Base-by-base conservation (phyloP, 164 flowering plant species). In the Kalanchoe fedtschenkoi region DNA sequence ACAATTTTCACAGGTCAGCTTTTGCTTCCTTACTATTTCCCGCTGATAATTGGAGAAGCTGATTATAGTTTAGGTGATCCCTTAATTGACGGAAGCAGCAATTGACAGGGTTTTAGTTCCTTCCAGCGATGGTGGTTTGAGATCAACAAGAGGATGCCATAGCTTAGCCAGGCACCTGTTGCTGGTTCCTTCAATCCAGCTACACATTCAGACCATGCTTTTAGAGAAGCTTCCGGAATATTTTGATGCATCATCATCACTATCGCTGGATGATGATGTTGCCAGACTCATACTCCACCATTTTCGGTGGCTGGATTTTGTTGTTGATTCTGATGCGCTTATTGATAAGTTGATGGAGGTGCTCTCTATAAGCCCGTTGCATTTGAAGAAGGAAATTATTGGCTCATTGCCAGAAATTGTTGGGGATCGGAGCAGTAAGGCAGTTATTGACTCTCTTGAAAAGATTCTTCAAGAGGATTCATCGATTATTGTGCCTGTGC, bases 321-420 rank as follows among this genome's bases (percentile, higher is more conserved):
- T 88, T 6, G 91, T 84, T 6, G 85, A 88, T 69, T 69, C 86
- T 1, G 66, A 69, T 70, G 76, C 64, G 1, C 88, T 90, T 46
- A 60, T 80, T 4, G 82, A 83, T 28, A 90, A 81, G 65, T 67
- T 90, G 60, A 58, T 90, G 72, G 82, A 86, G 71, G 86, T 88
- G 13, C 72, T 90, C 11, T 83, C 90, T 0, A 83, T 88, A 59
- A 78, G 85, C 56, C 95, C 97, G 21, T 7, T 75, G 13, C 68
- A 74, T 62, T 66, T 90, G 37, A 90, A 88, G 81, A 86, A 83
- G 57, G 97, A 90, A 77, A 88, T 90, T 5, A 84, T 90, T 63
- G 97, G 88, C 22, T 86, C 95, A 2, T 68, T 90, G 66, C 93
- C 97, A 0, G 97, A 90, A 80, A 83, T 90, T 7, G 67, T 90